A percentile compares a stretch with the other conserved stretches of the same genome.
Evolutionary conservation across 208 protist species (phyloP).

Genomic region (Leishmania major): DNA sequence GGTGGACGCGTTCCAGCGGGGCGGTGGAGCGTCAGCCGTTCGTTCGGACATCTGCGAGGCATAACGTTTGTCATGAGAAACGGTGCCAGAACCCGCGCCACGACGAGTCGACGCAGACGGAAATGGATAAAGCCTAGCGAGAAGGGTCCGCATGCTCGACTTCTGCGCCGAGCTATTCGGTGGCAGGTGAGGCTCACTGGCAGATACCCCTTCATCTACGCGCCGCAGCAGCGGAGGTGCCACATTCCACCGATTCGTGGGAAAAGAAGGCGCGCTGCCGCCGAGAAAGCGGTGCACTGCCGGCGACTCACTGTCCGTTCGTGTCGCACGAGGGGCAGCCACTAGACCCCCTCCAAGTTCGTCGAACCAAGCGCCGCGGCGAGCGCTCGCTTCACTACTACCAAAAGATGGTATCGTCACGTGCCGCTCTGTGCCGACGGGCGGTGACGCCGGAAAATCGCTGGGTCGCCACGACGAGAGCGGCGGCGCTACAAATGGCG

Average conservation of each 20-base stretch:
- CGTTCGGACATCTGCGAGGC: not conserved
- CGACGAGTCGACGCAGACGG: not conserved
- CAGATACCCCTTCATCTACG: not conserved
- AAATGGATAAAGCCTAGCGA: conserved; percentile 1
- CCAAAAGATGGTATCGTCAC: not conserved
- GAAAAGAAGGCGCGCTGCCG: not conserved
- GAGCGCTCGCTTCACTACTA: not conserved
- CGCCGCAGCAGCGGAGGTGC: not conserved
- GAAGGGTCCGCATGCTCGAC: not conserved
- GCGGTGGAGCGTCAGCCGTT: not conserved
- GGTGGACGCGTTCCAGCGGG: conserved; percentile 10
- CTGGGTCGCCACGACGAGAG: not conserved
- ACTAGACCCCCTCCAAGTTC: not conserved
- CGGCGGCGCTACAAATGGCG: not conserved
- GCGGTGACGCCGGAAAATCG: not conserved
- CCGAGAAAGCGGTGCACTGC: not conserved
- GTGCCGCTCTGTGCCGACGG: not conserved
- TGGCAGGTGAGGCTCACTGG: not conserved
- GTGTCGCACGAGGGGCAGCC: not conserved
- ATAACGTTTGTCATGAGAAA: not conserved
- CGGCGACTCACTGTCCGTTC: not conserved
- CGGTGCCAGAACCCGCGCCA: not conserved
- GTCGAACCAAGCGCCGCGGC: not conserved
- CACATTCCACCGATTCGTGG: not conserved
- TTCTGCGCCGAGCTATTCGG: not conserved